Evolutionary conservation across 148 eudicot species (phyloP), one percentile per base, ranked within the genome.

Genomic region (Cornus kousa): DNA sequence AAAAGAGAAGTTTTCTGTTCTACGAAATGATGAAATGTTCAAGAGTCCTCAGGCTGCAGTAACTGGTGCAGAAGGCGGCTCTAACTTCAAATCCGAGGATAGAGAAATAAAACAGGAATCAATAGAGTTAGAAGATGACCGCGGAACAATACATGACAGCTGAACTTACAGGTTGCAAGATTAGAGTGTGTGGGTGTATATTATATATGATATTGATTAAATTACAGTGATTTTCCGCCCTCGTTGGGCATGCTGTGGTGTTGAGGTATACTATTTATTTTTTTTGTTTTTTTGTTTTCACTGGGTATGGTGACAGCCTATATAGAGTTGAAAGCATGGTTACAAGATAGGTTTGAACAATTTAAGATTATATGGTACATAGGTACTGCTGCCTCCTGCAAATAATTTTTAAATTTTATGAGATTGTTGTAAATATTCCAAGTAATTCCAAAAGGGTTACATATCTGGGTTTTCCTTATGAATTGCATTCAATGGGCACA

Each of bases 11-110:
- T 71, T 92, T 23, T 67, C 78, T 16, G 75, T 68, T 64, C 66
- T 96, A 17, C 91, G 89, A 82, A 89, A 77, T 23, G 74, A 89
- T 76, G 89, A 86, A 35, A 59, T 95, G 84, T 90, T 87, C 67
- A 83, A 75, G 65, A 76, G 73, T 31, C 69, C 13, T 8, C 55
- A 0, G 28, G 62, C 48, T 39, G 81, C 50, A 33, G 84, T 62
- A n/a, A 73, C 82, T 0, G 80, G 81, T 40, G 73, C 70, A 24
- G 85, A 80, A 14, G 81, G 84, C 20, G 80, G 82, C 65, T 71
- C 83, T 4, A 89, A 76, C 57, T 78, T 86, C 53, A 79, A 76
- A 7, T 85, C 89, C 4, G 89, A 84, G 70, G 87, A 85, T 31
- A 81, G 81, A 77, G 82, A 76, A 57, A 22, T 76, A 9, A 73